Conservation (phyloP, 495 filamentous ascomycete species). For the Articulospora tetracladia region DNA sequence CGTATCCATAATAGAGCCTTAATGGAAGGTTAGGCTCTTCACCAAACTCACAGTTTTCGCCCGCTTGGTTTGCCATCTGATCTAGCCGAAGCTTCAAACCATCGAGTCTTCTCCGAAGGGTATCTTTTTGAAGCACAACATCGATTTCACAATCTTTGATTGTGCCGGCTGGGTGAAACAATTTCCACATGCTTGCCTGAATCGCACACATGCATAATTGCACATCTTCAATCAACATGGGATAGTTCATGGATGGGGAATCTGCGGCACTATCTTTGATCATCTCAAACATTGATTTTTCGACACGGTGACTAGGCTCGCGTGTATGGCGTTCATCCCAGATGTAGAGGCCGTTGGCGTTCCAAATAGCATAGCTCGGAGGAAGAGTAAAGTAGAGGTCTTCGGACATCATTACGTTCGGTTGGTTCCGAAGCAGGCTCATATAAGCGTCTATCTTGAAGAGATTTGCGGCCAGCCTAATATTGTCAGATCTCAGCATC, state of each 20-base stretch:
- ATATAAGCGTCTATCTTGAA: slow-evolving; percentile 28
- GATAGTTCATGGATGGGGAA: neutral
- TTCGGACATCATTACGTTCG: slow-evolving; percentile 16
- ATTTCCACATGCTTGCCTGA: slow-evolving; percentile 15
- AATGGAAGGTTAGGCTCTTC: slow-evolving; percentile 7
- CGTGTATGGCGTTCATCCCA: slow-evolving; percentile 13
- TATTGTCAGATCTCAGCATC: neutral
- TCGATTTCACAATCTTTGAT: slow-evolving; percentile 1
- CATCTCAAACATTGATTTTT: slow-evolving; percentile 14
- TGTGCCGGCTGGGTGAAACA: neutral
- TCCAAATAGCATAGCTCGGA: slow-evolving; percentile 14
- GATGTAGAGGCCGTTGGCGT: slow-evolving; percentile 18
- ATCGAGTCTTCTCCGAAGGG: slow-evolving; percentile 15
- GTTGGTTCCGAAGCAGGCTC: slow-evolving; percentile 20
- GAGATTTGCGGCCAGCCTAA: slow-evolving; percentile 22
- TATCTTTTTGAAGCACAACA: slow-evolving; percentile 7
- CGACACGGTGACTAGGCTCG: slow-evolving; percentile 17
- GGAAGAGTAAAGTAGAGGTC: slow-evolving; percentile 23
- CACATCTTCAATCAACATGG: slow-evolving; percentile 27
- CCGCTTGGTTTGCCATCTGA: slow-evolving; percentile 9
- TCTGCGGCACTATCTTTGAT: slow-evolving; percentile 10
- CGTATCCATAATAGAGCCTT: slow-evolving; percentile 16
- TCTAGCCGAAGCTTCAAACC: slow-evolving; percentile 6
- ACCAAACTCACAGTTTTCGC: slow-evolving; percentile 2
- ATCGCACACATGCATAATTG: slow-evolving; percentile 22